Percentiles rank a stretch among this genome's conserved stretches.
phyloP scores from a whole-genome alignment of 805 yeast species.

The Barnettozyma californica region DNA sequence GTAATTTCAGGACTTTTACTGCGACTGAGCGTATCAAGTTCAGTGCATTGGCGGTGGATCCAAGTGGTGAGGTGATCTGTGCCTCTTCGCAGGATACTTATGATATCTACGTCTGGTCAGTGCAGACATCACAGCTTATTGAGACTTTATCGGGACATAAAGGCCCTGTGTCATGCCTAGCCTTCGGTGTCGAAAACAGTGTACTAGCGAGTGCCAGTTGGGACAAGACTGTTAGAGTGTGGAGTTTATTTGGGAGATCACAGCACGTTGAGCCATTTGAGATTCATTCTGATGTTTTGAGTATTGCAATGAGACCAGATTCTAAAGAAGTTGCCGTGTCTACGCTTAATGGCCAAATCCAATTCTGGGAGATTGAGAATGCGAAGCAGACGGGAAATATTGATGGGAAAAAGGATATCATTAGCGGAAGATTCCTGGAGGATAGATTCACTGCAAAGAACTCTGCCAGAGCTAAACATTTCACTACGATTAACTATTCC shows the following conservation, averaged over 20 bases:
- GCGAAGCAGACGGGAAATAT: constrained; percentile 78
- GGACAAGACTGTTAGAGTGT: constrained; percentile 91
- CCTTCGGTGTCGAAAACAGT: constrained; percentile 76
- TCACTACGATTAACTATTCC: constrained; percentile 76
- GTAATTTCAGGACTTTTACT: constrained; percentile 93
- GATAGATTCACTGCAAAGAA: constrained; percentile 81
- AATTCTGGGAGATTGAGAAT: constrained; percentile 76
- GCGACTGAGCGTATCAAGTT: constrained; percentile 87
- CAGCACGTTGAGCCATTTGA: constrained; percentile 89
- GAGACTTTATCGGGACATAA: constrained; percentile 91
- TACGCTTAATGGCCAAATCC: constrained; percentile 81
- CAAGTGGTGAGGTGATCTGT: constrained; percentile 93
- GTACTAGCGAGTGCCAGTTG: constrained; percentile 88
- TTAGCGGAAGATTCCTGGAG: constrained; percentile 74
- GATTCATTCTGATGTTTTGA: constrained; percentile 75
- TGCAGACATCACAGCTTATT: constrained; percentile 87
- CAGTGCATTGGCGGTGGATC: constrained; percentile 87
- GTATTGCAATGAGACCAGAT: constrained; percentile 84
- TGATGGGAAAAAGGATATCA: constrained; percentile 83
- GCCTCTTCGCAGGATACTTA: constrained; percentile 90
- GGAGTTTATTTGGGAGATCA: constrained; percentile 87
- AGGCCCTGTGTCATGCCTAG: constrained; percentile 86
- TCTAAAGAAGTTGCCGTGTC: constrained; percentile 87
- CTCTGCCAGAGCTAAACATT: constrained; percentile 78
- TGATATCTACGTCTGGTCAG: constrained; percentile 95